Percentiles rank a stretch among this genome's conserved stretches.
Evolutionary conservation across 768 basidiomycete species (phyloP).

Genomic region (Calocybe cyanea): DNA sequence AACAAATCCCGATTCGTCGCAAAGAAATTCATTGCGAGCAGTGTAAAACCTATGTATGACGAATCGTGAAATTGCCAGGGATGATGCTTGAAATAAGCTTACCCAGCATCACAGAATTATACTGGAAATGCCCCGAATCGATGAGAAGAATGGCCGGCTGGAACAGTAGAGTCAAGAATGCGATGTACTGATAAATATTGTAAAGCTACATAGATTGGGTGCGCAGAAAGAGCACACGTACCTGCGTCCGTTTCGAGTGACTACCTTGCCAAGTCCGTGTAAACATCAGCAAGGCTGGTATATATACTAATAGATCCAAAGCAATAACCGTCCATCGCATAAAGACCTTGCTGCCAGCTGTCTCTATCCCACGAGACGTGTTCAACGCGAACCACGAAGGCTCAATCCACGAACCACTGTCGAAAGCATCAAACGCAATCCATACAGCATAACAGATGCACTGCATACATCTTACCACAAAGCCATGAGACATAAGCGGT

Average conservation of each 20-base stretch:
- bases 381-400: conserved; percentile 70
- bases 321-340: conserved; percentile 77
- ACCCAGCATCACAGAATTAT: conserved; percentile 94
- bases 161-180: conserved; percentile 67
- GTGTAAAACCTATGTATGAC: conserved; percentile 52
- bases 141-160: conserved; percentile 83
- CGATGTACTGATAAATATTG: conserved; percentile 47
- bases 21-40: conserved; percentile 69
- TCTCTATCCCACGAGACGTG: conserved; percentile 70
- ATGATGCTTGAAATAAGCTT: conserved; percentile 15
- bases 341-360: conserved; percentile 59
- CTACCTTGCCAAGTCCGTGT: conserved; percentile 59
- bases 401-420: conserved; percentile 35
- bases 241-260: conserved; percentile 77
- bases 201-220: conserved; percentile 3
- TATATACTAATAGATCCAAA: conserved; percentile 68
- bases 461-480: conserved; percentile 71
- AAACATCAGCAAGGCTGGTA: conserved; percentile 71
- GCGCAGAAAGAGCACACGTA: conserved; percentile 26
- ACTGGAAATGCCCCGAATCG: conserved; percentile 95
- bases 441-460: neutral
- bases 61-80: neutral
- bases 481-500: conserved; percentile 89
- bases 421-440: neutral
- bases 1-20: conserved; percentile 63